Evolutionary conservation across 148 eudicot genomes (phyloP).

Genomic region (Persicaria tinctoria): DNA sequence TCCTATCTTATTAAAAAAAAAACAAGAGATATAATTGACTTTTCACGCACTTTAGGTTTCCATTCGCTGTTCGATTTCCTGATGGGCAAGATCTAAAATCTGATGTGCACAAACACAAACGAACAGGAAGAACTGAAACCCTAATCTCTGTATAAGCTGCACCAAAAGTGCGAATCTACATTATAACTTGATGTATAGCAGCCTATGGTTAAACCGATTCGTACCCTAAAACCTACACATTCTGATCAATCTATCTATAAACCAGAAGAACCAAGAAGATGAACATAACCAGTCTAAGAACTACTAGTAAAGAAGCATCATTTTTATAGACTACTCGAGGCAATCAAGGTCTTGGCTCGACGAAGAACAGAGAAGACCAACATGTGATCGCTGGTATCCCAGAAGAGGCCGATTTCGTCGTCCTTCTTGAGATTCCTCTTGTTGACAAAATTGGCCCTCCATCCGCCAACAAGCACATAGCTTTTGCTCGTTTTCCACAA

Average conservation of each 20-base stretch:
- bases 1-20: too few relatives aligned
- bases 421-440: not conserved
- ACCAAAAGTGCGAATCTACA: not conserved
- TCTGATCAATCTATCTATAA: not conserved
- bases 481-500: not conserved
- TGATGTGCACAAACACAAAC: not conserved
- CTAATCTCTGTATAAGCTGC: not conserved
- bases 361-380: not conserved
- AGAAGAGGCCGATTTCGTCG: conserved; percentile 2
- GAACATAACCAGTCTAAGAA: not conserved
- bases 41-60: too few relatives aligned
- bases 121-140: not conserved
- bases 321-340: not conserved
- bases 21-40: too few relatives aligned
- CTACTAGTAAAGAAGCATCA: not conserved
- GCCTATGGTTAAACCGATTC: not conserved
- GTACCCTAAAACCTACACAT: not conserved
- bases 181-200: not conserved
- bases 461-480: not conserved
- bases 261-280: not conserved
- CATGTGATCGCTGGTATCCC: not conserved
- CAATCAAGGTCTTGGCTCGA: not conserved
- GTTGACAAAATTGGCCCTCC: not conserved
- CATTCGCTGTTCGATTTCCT: too few relatives aligned
- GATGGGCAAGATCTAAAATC: too few relatives aligned